A percentile compares a stretch with the other conserved stretches of the same genome.
Evolutionary conservation across 2,329 filamentous ascomycete genomes (phyloP).

Genomic region (Hysterium pulicare): DNA sequence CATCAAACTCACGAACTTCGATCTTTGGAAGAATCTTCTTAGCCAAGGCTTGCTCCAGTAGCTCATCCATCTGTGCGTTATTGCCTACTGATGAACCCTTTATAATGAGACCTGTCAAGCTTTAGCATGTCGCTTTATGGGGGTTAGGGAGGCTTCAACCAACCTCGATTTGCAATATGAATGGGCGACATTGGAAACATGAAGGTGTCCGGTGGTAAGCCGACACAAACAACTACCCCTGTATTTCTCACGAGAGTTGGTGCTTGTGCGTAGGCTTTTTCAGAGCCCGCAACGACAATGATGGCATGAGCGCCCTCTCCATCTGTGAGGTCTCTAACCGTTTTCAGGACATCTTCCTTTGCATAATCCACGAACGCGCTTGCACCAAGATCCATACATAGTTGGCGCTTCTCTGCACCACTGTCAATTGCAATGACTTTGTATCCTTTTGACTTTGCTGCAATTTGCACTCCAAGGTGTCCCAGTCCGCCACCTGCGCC

Average conservation of each 20-base stretch:
- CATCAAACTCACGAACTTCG: constrained; percentile 34
- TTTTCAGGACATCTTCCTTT: constrained; percentile 44
- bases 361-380: constrained; percentile 74
- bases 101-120: constrained; percentile 42
- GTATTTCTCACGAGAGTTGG: constrained; percentile 43
- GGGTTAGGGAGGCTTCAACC: too few species aligned
- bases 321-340: constrained; percentile 40
- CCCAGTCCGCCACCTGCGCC: constrained; percentile 82
- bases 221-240: constrained; percentile 49
- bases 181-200: constrained; percentile 46
- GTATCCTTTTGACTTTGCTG: constrained; percentile 80
- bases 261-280: constrained; percentile 44
- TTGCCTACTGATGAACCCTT: constrained; percentile 48
- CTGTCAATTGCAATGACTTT: constrained; percentile 78
- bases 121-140: too few species aligned
- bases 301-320: constrained; percentile 46
- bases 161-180: constrained; percentile 46
- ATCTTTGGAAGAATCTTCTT: constrained; percentile 41
- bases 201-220: constrained; percentile 43
- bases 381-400: constrained; percentile 69
- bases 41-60: constrained; percentile 42
- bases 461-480: constrained; percentile 74
- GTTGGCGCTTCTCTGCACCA: constrained; percentile 72
- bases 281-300: constrained; percentile 47
- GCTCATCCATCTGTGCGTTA: constrained; percentile 44